These are phyloP conservation scores for Globisporangium paroecandrum DNA, from an alignment of 352 stramenopile species.

Conservation along the genomic window DNA sequence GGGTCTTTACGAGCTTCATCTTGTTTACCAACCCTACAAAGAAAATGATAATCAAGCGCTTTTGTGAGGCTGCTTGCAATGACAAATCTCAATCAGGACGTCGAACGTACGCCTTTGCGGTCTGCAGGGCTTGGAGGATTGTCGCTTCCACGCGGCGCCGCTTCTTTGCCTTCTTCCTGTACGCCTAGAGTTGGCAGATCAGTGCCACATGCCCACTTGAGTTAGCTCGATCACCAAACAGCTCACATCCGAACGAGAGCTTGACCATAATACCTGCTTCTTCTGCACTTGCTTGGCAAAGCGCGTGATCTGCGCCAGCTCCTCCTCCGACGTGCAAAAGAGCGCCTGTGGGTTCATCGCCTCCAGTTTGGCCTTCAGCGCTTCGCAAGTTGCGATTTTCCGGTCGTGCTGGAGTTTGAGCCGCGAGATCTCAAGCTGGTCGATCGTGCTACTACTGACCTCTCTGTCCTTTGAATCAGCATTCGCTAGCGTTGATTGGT, in stretches of 20 bases:
- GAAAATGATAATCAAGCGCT: neutral
- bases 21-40: neutral
- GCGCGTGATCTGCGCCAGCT: constrained; percentile 8
- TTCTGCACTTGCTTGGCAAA: constrained; percentile 27
- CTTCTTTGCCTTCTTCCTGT: constrained; percentile 16
- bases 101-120: neutral
- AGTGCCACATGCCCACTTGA: neutral
- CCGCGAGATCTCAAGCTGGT: constrained; percentile 20
- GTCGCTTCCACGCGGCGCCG: constrained; percentile 8
- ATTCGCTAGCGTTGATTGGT: neutral
- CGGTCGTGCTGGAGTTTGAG: constrained; percentile 27
- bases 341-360: constrained; percentile 17
- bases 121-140: constrained; percentile 9
- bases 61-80: neutral
- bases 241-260: neutral
- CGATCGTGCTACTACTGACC: neutral
- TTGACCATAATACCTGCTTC: constrained; percentile 24
- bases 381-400: constrained; percentile 19
- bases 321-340: constrained; percentile 8
- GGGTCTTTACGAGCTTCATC: neutral
- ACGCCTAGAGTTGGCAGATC: neutral
- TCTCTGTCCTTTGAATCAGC: neutral
- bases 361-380: constrained; percentile 22
- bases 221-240: neutral
- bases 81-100: neutral